Percentiles rank a stretch among this genome's conserved stretches.
These are phyloP conservation scores for Oryza meyeriana DNA, from an alignment of 176 grass and related monocot genomes.

Conservation along the genomic window DNA sequence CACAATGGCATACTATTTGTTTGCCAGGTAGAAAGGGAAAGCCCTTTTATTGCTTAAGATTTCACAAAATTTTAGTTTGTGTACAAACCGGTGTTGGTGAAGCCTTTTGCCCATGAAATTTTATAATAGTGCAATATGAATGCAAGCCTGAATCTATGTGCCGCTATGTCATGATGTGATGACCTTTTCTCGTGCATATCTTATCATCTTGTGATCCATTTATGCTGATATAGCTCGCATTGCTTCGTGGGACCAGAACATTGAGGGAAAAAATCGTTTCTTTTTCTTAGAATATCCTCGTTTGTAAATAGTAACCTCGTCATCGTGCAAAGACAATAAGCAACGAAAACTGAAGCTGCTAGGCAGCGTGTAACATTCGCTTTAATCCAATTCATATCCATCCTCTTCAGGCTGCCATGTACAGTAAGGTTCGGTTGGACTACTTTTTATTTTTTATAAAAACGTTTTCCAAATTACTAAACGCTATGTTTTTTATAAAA, in stretches of 20 bases:
- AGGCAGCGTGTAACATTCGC: neutral
- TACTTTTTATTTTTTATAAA: too few species aligned
- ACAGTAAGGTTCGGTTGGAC: too few species aligned
- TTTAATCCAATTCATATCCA: neutral
- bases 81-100: neutral
- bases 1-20: too few species aligned
- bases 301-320: neutral
- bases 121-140: neutral
- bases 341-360: neutral
- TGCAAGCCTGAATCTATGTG: neutral
- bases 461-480: too few species aligned
- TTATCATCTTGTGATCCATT: neutral
- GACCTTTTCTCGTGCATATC: neutral
- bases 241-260: neutral
- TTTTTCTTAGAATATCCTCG: neutral
- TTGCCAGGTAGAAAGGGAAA: too few species aligned
- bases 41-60: too few species aligned
- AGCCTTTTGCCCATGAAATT: neutral
- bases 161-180: neutral
- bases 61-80: too few species aligned
- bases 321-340: neutral
- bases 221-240: neutral
- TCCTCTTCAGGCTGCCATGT: too few species aligned
- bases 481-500: too few species aligned
- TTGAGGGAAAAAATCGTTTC: neutral